phyloP scores from a whole-genome alignment of 2,329 filamentous ascomycete genomes.

The Stylonectria norvegica region DNA sequence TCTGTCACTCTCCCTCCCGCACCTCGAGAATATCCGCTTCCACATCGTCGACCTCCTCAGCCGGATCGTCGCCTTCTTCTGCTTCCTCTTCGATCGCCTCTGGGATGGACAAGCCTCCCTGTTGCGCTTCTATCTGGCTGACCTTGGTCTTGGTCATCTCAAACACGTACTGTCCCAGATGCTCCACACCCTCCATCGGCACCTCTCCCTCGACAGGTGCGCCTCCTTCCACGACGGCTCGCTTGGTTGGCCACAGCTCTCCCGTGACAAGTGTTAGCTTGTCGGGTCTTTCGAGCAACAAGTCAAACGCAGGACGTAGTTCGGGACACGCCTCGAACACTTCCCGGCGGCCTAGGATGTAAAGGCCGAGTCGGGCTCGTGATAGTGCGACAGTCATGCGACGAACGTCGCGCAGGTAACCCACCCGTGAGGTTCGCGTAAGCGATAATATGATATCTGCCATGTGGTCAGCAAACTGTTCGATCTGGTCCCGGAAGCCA shows the following conservation, averaged over 20 bases:
- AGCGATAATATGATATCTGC: slow-evolving; percentile 89
- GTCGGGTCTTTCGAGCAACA: slow-evolving; percentile 72
- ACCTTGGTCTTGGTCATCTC: slow-evolving; percentile 78
- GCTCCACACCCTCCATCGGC: slow-evolving; percentile 86
- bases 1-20: slow-evolving; percentile 29
- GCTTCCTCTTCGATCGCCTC: slow-evolving; percentile 26
- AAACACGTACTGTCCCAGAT: slow-evolving; percentile 91
- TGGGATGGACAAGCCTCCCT: slow-evolving; percentile 19
- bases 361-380: slow-evolving; percentile 84
- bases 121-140: slow-evolving; percentile 45
- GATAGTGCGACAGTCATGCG: slow-evolving; percentile 93
- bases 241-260: slow-evolving; percentile 75
- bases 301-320: slow-evolving; percentile 78
- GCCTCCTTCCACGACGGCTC: slow-evolving; percentile 44
- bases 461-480: slow-evolving; percentile 17
- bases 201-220: slow-evolving; percentile 52
- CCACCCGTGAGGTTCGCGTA: slow-evolving; percentile 81
- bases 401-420: slow-evolving; percentile 89
- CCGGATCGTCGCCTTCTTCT: slow-evolving; percentile 28
- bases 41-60: slow-evolving; percentile 28
- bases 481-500: too few relatives aligned
- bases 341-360: slow-evolving; percentile 82
- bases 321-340: slow-evolving; percentile 90
- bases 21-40: slow-evolving; percentile 37
- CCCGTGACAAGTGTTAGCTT: slow-evolving; percentile 78